These are phyloP conservation scores for Xenoacremonium recifei DNA, from an alignment of 2,329 filamentous ascomycete species.

Conservation along the genomic window DNA sequence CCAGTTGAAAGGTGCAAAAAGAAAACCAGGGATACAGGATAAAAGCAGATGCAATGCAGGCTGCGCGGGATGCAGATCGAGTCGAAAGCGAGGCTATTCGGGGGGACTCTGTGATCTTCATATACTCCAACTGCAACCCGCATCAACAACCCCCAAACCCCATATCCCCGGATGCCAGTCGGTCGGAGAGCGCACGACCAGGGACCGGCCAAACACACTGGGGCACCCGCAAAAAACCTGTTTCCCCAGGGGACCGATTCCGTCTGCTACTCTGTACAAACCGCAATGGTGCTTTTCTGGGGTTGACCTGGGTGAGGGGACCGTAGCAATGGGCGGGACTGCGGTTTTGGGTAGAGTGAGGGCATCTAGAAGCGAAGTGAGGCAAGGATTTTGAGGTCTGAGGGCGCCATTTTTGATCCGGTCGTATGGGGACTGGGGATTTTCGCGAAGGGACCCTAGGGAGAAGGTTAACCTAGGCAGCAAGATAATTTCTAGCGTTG, in stretches of 20 bases:
- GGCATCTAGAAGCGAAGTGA: conserved; percentile 13
- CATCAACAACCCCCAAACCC: conserved; percentile 1
- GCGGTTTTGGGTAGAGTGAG: conserved; percentile 8
- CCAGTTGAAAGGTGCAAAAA: not conserved
- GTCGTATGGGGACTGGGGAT: not conserved
- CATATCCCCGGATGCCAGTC: not conserved
- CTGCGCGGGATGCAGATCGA: not conserved
- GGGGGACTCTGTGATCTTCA: conserved; percentile 13
- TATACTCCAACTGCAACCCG: conserved; percentile 14
- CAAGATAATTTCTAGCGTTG: too few species aligned
- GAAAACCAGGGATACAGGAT: too few species aligned
- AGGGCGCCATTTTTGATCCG: too few species aligned
- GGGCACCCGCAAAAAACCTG: too few species aligned
- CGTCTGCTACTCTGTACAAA: too few species aligned
- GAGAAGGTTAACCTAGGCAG: too few species aligned
- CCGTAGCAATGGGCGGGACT: conserved; percentile 1
- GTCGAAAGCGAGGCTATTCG: conserved; percentile 9
- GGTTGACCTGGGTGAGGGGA: conserved; percentile 1
- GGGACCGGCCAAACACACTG: too few species aligned
- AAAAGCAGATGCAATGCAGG: not conserved
- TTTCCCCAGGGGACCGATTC: too few species aligned
- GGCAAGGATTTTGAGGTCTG: too few species aligned
- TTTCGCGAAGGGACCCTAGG: too few species aligned
- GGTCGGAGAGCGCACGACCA: too few species aligned
- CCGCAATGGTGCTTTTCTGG: conserved; percentile 1